phyloP scores from a whole-genome alignment of 305 asterid species.

The Solanum aculeatissimum region DNA sequence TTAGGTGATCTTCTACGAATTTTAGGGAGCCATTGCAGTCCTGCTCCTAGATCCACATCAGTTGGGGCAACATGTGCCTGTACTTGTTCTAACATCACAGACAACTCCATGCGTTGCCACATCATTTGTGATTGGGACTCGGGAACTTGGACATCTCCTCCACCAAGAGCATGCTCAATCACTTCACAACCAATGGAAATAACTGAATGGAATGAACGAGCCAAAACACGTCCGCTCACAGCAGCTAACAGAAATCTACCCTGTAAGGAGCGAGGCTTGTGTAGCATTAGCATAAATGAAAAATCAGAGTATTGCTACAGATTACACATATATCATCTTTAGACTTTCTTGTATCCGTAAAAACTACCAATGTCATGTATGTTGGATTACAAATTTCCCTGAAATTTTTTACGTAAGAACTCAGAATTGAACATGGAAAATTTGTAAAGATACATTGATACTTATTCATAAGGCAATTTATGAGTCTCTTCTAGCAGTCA shows the following conservation, averaged over 20 bases:
- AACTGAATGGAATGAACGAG: slow-evolving; percentile 95
- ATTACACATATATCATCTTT: background rate
- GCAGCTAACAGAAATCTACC: slow-evolving; percentile 99
- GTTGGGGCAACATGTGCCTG: slow-evolving; percentile 99
- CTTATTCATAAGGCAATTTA: background rate
- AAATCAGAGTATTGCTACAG: background rate
- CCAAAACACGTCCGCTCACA: slow-evolving; percentile 97
- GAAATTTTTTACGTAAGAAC: background rate
- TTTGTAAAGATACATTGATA: background rate
- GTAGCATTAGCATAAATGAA: background rate
- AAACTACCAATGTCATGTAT: background rate
- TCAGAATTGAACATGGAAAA: background rate
- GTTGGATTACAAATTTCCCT: background rate
- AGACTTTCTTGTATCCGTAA: background rate
- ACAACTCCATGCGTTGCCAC: slow-evolving; percentile 91
- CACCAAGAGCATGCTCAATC: slow-evolving; percentile 82
- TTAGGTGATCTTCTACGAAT: slow-evolving; percentile 94
- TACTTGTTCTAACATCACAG: slow-evolving; percentile 99
- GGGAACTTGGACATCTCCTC: slow-evolving; percentile 47
- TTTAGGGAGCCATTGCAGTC: slow-evolving; percentile 98
- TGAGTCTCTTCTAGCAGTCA: background rate
- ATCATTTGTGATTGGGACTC: slow-evolving; percentile 91
- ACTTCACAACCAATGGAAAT: slow-evolving; percentile 79
- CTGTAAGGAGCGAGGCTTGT: slow-evolving; percentile 33
- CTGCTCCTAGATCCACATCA: slow-evolving; percentile 99